phyloP scores from a whole-genome alignment of 2,329 filamentous ascomycete species.

The Lizonia empirigonia region DNA sequence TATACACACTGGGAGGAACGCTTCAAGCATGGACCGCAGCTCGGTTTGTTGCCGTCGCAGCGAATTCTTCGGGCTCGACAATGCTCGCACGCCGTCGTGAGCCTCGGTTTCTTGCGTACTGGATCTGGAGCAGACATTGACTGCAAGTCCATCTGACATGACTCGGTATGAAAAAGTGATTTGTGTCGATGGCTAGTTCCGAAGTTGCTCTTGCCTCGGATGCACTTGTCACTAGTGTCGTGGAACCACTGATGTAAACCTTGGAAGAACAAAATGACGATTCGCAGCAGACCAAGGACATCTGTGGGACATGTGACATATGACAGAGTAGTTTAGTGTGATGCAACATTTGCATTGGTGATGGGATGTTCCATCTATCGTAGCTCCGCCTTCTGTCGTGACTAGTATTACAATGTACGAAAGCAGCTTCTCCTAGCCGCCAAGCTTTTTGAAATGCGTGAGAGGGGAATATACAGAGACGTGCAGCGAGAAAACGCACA shows the following conservation, averaged over 20 bases:
- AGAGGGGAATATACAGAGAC: constrained; percentile 20
- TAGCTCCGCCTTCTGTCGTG: constrained; percentile 6
- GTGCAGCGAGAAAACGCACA: background rate
- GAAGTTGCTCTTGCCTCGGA: too few relatives aligned
- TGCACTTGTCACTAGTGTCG: too few relatives aligned
- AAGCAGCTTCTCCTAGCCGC: constrained; percentile 4
- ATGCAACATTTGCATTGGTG: constrained; percentile 9
- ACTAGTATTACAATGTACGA: constrained; percentile 20
- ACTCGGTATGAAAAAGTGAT: too few relatives aligned
- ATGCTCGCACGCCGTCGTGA: constrained; percentile 15
- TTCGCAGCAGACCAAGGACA: too few relatives aligned
- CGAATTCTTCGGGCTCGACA: constrained; percentile 16
- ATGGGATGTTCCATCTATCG: constrained; percentile 10
- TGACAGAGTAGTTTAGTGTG: too few relatives aligned
- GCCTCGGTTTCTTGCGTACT: constrained; percentile 9
- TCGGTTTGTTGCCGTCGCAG: constrained; percentile 16
- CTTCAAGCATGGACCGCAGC: constrained; percentile 8
- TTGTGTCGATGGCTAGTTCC: too few relatives aligned
- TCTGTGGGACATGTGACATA: too few relatives aligned
- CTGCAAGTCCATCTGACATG: too few relatives aligned
- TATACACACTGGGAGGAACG: constrained; percentile 15
- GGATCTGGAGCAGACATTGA: background rate
- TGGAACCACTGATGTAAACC: too few relatives aligned
- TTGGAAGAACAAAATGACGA: too few relatives aligned
- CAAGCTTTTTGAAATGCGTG: constrained; percentile 15